phyloP scores from a whole-genome alignment of 202 grass and related monocot species.

The Digitaria exilis region DNA sequence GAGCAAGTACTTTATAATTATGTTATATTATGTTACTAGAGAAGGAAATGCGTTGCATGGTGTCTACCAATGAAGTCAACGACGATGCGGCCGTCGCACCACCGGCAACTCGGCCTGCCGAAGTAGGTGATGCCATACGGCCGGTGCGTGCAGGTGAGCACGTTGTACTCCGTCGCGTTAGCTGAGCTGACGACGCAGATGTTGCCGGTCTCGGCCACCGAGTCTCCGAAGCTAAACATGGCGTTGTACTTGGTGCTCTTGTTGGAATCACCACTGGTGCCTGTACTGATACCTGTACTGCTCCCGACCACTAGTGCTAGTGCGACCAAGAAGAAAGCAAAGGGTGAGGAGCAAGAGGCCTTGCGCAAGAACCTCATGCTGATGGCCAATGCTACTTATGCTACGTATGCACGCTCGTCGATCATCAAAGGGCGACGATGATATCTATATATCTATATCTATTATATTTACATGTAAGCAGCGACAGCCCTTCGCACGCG shows the following conservation, averaged over 20 bases:
- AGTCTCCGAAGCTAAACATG: constrained; percentile 64
- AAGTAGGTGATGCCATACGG: constrained; percentile 65
- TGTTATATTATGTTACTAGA: background rate
- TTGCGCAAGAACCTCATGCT: background rate
- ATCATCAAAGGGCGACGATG: background rate
- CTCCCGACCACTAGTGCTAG: no score
- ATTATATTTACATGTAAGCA: no score
- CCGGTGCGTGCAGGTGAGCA: constrained; percentile 44
- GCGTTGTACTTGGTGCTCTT: constrained; percentile 38
- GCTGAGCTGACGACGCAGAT: constrained; percentile 34
- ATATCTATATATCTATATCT: background rate
- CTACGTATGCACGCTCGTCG: background rate
- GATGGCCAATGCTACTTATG: no score
- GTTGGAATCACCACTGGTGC: no score
- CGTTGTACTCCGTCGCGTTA: constrained; percentile 31
- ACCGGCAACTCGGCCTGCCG: constrained; percentile 40
- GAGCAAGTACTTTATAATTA: no score
- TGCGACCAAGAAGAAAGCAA: background rate
- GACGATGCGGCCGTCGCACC: constrained; percentile 48
- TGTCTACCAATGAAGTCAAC: constrained; percentile 59
- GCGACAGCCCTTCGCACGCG: background rate
- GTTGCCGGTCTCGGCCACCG: constrained; percentile 57
- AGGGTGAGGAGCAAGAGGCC: background rate
- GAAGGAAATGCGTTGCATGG: background rate
- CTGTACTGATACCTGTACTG: fast-evolving